Base-by-base conservation (phyloP, 1,284 basidiomycete genomes). In the Paramarasmius palmivorus region DNA sequence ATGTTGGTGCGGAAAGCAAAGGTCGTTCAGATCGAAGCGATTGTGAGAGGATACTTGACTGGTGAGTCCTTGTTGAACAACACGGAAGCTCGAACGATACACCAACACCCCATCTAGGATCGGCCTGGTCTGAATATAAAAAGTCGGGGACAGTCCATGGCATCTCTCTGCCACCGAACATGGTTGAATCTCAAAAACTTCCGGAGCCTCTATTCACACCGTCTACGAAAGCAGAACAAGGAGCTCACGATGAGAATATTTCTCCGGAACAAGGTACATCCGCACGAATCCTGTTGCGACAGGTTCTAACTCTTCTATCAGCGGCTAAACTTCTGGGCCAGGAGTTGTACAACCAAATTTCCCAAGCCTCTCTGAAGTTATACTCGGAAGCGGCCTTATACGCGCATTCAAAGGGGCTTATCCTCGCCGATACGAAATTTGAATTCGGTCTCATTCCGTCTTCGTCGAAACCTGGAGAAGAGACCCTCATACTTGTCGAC, bases 221-320 rank as follows among this genome's bases (percentile, higher is more conserved):
- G 0, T 96, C 93, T 1, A 99, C 96, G 9, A 99, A 99, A 70
- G 97, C 96, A 0, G 95, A 95, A 55, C 88, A 92, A 64, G 97
- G 97, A 5, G 81, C 83, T 37, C 95, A 99, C 66, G 96, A 99
- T 69, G 95, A 98, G 70, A 99, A 99, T 70, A 98, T 99, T 59
- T 94, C 95, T 50, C 94, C 95, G 1, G 88, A 91, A 61, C 80
- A 85, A 80, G 90, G 94, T 91, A 50, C 44, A 1, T 19, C 50
- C 41, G 51, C 45, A 48, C 32, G 26, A n/a, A n/a, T n/a, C n/a
- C 36, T 20, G 25, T 25, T 42, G 25, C 9, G 14, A n/a, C 32
- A 14, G 12, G 14, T 55, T 45, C 47, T 42, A 19, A 46, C 46
- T 25, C 22, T 34, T 38, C 17, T 42, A 29, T 35, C 61, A 90